phyloP scores from a whole-genome alignment of 2,329 filamentous ascomycete genomes.

The Aspergillus versicolor region DNA sequence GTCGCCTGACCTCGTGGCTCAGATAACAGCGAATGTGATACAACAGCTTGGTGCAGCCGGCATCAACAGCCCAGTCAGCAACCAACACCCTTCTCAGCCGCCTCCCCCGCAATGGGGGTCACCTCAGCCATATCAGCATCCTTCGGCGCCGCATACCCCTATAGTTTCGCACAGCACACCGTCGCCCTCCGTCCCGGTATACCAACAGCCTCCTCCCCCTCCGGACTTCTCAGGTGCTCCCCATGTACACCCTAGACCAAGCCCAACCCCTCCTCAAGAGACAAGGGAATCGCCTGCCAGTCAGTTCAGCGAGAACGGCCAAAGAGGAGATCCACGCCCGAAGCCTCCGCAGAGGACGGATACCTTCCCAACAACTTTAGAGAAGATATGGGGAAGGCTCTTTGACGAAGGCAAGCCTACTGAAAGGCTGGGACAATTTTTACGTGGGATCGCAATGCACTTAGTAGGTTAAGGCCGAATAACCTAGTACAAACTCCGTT shows the following conservation, averaged over 20 bases:
- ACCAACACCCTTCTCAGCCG: slow-evolving; percentile 20
- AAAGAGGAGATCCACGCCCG: slow-evolving; percentile 33
- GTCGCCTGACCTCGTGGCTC: slow-evolving; percentile 60
- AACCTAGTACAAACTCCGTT: not conserved
- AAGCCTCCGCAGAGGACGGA: slow-evolving; percentile 39
- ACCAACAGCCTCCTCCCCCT: slow-evolving; percentile 20
- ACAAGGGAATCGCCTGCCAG: slow-evolving; percentile 37
- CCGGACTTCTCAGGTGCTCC: slow-evolving; percentile 22
- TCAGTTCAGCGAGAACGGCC: slow-evolving; percentile 34
- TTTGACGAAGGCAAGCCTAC: slow-evolving; percentile 71
- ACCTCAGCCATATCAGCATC: slow-evolving; percentile 15
- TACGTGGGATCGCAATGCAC: slow-evolving; percentile 71
- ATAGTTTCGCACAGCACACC: slow-evolving; percentile 20
- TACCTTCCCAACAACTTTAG: slow-evolving; percentile 55
- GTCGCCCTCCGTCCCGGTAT: slow-evolving; percentile 20
- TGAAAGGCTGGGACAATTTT: slow-evolving; percentile 65
- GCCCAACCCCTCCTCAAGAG: slow-evolving; percentile 22
- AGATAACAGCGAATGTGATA: slow-evolving; percentile 60
- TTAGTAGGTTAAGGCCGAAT: slow-evolving; percentile 54
- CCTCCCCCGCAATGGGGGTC: slow-evolving; percentile 25
- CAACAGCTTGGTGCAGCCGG: slow-evolving; percentile 56
- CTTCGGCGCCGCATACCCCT: slow-evolving; percentile 20
- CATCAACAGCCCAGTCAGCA: slow-evolving; percentile 31
- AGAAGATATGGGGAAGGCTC: slow-evolving; percentile 73
- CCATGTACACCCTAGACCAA: slow-evolving; percentile 22